Evolutionary conservation across 2,329 filamentous ascomycete genomes (phyloP).

Genomic region (Byssoonygena ceratinophila): DNA sequence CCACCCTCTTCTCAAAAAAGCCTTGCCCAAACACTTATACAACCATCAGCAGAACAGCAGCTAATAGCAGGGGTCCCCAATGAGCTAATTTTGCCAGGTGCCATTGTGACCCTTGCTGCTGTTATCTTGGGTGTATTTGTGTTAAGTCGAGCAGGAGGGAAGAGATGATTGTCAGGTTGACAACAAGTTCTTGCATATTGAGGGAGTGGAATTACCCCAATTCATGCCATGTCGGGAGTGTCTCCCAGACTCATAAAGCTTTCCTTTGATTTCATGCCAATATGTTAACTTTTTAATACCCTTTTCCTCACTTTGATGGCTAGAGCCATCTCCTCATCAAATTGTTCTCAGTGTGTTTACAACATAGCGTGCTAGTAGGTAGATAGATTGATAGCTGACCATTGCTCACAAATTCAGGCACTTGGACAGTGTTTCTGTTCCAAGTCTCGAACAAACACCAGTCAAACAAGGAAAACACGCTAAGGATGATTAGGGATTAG

Average conservation of each 20-base stretch:
- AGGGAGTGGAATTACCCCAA: background rate
- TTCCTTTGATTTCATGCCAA: background rate
- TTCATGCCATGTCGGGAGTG: background rate
- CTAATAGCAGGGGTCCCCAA: slow-evolving; percentile 87
- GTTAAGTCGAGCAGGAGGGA: slow-evolving; percentile 50
- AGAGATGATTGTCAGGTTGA: background rate
- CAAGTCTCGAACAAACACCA: background rate
- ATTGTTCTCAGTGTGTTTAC: too few species aligned
- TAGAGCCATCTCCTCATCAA: background rate
- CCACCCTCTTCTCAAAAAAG: slow-evolving; percentile 37
- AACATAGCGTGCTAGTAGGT: too few species aligned
- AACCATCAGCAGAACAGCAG: slow-evolving; percentile 54
- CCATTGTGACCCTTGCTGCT: slow-evolving; percentile 87
- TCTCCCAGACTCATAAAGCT: background rate
- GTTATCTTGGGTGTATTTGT: slow-evolving; percentile 92
- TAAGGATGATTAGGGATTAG: background rate
- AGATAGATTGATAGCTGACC: background rate
- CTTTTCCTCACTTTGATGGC: background rate
- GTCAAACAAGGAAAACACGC: slow-evolving; percentile 6
- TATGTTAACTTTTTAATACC: slow-evolving; percentile 5
- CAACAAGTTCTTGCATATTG: too few species aligned
- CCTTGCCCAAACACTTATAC: slow-evolving; percentile 37
- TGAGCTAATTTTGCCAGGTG: slow-evolving; percentile 82
- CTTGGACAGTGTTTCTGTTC: background rate
- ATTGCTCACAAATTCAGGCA: background rate